Conservation (phyloP, 805 yeast genomes). For the Maudiozyma saulgeensis region DNA sequence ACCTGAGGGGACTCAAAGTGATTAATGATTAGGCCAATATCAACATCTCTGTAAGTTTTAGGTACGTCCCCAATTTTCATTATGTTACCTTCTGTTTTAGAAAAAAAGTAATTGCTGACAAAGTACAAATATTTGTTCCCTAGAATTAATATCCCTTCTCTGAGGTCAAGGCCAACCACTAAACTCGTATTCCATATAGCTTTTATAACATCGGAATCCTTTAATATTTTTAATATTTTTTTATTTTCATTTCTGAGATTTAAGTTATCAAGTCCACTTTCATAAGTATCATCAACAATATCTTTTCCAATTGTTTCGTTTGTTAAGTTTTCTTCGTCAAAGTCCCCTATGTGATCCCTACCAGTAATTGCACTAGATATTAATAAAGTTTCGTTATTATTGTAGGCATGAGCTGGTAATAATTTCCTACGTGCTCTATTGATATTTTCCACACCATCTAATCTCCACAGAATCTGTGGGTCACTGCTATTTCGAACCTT, state of each 20-base stretch:
- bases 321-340: not conserved
- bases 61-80: conserved; percentile 63
- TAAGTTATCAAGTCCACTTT: conserved; percentile 25
- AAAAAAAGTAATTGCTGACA: conserved; percentile 54
- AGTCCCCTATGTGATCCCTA: not conserved
- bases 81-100: conserved; percentile 41
- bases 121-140: conserved; percentile 60
- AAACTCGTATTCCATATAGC: conserved; percentile 68
- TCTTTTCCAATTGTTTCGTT: not conserved
- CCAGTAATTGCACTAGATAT: not conserved
- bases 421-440: conserved; percentile 59
- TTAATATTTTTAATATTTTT: conserved; percentile 60
- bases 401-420: conserved; percentile 27
- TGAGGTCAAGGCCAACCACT: conserved; percentile 65
- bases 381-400: not conserved
- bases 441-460: conserved; percentile 63
- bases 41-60: conserved; percentile 50
- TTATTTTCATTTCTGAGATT: conserved; percentile 57
- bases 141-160: conserved; percentile 64
- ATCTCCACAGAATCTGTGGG: conserved; percentile 30
- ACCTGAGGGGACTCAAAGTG: conserved; percentile 10
- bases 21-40: conserved; percentile 48
- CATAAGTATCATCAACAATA: conserved; percentile 11
- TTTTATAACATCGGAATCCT: conserved; percentile 60
- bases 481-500: not conserved